Evolutionary conservation across 73 alveolate species (phyloP), one percentile per base, ranked within the genome.

Genomic region (Blepharisma stoltei): DNA sequence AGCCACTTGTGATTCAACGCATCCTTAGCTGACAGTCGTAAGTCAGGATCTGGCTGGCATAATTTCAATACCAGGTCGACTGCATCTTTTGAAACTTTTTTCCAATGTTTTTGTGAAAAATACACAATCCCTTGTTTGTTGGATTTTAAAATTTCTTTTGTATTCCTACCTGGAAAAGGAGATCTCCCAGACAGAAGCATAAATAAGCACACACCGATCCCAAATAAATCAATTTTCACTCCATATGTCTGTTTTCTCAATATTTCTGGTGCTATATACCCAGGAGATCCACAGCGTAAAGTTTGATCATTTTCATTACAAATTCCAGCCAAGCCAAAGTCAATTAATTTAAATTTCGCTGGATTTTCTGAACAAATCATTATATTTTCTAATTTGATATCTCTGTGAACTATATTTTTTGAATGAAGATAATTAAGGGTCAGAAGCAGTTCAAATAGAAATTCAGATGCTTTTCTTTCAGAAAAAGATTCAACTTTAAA

Each of bases 261-360:
- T 25, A 60, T 37, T 27, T 60, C 76, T 11, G 76, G 76, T n/a
- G 55, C 76, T n/a, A 60, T 37, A 60, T 60, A 60, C 21, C 76
- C 76, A 25, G 76, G 76, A 21, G 76, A 60, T 9, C 76, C 76
- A 60, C 76, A 60, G 14, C 76, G 14, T 1, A 60, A 20, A 52
- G 23, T 20, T 52, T 52, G 66, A 14, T 52, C 66, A 52, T 52
- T 20, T 52, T 52, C 66, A 52, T 20, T 52, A 3, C 41, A 32
- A 14, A 52, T 52, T 14, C 23, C n/a, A 52, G 66, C n/a, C 2
- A 52, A 20, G 27, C 66, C 66, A 52, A 52, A 52, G 66, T 52
- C 66, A 52, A 11, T 14, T 14, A 52, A 14, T 52, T 52, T 52
- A 52, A 52, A 52, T 3, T 52, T 20, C 2, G 23, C n/a, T 14